Percentiles rank a stretch among this genome's conserved stretches.
Evolutionary conservation across 495 filamentous ascomycete genomes (phyloP).

Genomic region (Aspergillus haitiensis): DNA sequence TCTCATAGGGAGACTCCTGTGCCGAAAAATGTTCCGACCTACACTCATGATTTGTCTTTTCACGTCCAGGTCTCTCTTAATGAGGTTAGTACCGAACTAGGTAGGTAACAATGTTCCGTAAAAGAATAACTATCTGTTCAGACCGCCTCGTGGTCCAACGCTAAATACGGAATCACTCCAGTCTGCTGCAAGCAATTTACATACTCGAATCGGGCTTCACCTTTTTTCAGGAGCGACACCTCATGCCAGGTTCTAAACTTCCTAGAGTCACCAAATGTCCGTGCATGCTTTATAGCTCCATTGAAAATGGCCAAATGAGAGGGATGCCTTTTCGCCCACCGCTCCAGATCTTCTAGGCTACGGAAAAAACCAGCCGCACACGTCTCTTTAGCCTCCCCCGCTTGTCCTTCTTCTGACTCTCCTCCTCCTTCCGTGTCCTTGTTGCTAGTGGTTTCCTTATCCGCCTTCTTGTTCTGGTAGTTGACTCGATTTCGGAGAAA

Average conservation of each 20-base stretch:
- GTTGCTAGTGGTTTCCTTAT: too few relatives aligned
- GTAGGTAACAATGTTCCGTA: too few relatives aligned
- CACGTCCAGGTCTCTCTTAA: too few relatives aligned
- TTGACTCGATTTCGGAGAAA: not conserved
- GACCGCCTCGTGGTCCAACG: not conserved
- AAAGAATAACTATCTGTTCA: not conserved
- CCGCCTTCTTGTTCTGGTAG: too few relatives aligned
- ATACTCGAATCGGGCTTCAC: conserved; percentile 28
- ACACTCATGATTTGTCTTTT: too few relatives aligned
- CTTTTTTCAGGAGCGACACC: conserved; percentile 23
- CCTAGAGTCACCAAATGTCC: conserved; percentile 21
- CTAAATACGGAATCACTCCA: conserved; percentile 17
- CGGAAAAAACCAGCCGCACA: conserved; percentile 28
- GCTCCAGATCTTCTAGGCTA: conserved; percentile 22
- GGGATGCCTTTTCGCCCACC: conserved; percentile 24
- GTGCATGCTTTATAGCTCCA: conserved; percentile 24
- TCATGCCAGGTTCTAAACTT: conserved; percentile 30
- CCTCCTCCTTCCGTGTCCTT: too few relatives aligned
- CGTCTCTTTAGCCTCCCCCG: conserved; percentile 19
- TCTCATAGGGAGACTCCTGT: not conserved
- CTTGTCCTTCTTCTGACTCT: not conserved
- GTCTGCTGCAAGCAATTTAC: conserved; percentile 25
- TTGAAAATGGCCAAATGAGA: conserved; percentile 27
- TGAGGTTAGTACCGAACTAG: too few relatives aligned
- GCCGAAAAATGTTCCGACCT: too few relatives aligned